A percentile compares a stretch with the other conserved stretches of the same genome.
Evolutionary conservation across 352 stramenopile genomes (phyloP).

Genomic region (Phytophthora melonis): DNA sequence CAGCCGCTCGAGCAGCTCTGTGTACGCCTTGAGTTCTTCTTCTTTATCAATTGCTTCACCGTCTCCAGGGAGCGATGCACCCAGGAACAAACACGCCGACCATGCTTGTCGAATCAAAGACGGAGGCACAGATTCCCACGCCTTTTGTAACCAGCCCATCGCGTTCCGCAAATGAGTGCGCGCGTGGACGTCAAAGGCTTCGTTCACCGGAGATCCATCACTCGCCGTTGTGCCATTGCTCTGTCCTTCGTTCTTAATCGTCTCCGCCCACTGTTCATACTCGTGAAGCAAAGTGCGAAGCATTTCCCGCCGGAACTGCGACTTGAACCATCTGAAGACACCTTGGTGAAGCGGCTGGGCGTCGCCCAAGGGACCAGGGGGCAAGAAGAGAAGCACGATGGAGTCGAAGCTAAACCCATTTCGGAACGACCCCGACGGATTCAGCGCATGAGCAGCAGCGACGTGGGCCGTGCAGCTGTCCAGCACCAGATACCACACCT

Average conservation of each 20-base stretch:
- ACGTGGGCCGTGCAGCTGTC: conserved; percentile 73
- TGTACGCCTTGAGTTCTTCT: conserved; percentile 31
- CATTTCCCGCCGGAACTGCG: conserved; percentile 69
- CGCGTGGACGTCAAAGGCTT: conserved; percentile 53
- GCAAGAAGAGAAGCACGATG: conserved; percentile 72
- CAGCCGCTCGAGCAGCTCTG: conserved; percentile 38
- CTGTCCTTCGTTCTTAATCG: conserved; percentile 12
- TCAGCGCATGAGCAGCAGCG: conserved; percentile 65
- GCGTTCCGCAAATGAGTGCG: conserved; percentile 58
- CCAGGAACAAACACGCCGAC: conserved; percentile 47
- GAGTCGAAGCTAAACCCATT: conserved; percentile 73
- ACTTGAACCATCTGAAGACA: conserved; percentile 66
- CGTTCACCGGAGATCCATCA: conserved; percentile 13
- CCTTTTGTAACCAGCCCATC: conserved; percentile 54
- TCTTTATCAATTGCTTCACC: conserved; percentile 31
- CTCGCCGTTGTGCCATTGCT: conserved; percentile 12
- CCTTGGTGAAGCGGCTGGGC: conserved; percentile 72
- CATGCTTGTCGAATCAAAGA: conserved; percentile 56
- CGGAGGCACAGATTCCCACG: conserved; percentile 46
- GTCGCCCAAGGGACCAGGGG: conserved; percentile 47
- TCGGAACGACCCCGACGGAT: conserved; percentile 65
- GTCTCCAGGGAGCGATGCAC: conserved; percentile 39
- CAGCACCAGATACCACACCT: conserved; percentile 79
- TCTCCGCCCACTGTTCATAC: conserved; percentile 28
- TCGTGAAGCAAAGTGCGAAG: conserved; percentile 55